These are phyloP conservation scores for Rhodotorula diobovata DNA, from an alignment of 768 basidiomycete species.

Conservation along the genomic window DNA sequence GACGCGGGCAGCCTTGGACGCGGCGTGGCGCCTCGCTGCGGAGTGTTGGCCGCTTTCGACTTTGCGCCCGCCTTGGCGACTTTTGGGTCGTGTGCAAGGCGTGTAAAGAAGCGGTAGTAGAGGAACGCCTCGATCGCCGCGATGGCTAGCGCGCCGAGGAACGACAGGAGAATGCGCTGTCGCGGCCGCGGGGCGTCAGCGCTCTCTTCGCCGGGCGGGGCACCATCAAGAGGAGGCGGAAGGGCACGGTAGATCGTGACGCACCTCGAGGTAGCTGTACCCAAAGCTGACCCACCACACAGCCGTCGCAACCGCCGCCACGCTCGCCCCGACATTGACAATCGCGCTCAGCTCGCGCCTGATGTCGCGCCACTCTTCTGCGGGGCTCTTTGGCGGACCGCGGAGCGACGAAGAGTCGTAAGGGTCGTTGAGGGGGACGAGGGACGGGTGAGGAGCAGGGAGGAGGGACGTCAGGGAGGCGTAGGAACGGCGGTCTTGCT, in stretches of 20 bases:
- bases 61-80: neutral
- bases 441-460: neutral
- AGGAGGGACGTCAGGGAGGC: slow-evolving; percentile 27
- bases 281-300: slow-evolving; percentile 41
- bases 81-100: neutral
- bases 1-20: too few species aligned
- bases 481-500: slow-evolving; percentile 33
- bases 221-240: neutral
- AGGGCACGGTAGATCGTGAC: neutral
- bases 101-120: slow-evolving; percentile 39
- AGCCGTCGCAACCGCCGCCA: slow-evolving; percentile 37
- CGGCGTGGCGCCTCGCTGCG: neutral
- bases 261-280: slow-evolving; percentile 26
- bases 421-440: slow-evolving; percentile 17
- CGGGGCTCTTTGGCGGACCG: slow-evolving; percentile 8
- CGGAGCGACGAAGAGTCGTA: neutral
- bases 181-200: neutral
- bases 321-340: slow-evolving; percentile 39
- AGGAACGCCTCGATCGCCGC: slow-evolving; percentile 40
- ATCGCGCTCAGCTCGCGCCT: slow-evolving; percentile 40
- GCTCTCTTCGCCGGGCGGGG: too few species aligned
- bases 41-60: neutral
- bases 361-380: slow-evolving; percentile 41
- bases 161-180: slow-evolving; percentile 35
- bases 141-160: slow-evolving; percentile 37